phyloP scores from a whole-genome alignment of 2,329 filamentous ascomycete genomes.

The Hypoxylon sp. region DNA sequence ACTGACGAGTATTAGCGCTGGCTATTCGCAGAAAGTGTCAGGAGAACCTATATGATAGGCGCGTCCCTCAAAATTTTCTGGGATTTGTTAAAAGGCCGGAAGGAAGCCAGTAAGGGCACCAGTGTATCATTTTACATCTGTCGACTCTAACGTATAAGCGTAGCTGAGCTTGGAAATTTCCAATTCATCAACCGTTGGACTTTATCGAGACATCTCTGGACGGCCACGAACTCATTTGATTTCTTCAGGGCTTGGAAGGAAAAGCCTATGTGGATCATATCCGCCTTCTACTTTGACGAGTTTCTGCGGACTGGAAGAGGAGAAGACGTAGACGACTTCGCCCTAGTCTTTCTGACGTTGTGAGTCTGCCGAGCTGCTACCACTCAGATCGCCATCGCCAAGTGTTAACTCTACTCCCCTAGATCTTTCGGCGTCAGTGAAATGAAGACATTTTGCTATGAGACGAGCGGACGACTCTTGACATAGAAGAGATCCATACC shows the following conservation, averaged over 20 bases:
- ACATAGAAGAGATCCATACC: conserved; percentile 3
- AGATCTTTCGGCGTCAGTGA: conserved; percentile 47
- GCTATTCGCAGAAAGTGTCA: conserved; percentile 59
- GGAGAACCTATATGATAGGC: conserved; percentile 56
- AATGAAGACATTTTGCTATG: conserved; percentile 46
- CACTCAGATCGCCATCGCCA: background rate
- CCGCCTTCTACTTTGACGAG: conserved; percentile 41
- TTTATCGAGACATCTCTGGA: conserved; percentile 60
- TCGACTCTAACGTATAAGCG: background rate
- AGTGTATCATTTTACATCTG: background rate
- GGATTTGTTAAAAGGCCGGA: conserved; percentile 49
- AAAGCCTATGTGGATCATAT: conserved; percentile 45
- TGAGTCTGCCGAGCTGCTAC: conserved; percentile 18
- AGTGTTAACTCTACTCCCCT: conserved; percentile 4
- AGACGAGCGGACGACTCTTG: conserved; percentile 35
- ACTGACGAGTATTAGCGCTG: conserved; percentile 50
- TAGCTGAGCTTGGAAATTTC: conserved; percentile 41
- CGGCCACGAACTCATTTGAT: conserved; percentile 56
- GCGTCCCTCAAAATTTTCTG: conserved; percentile 53
- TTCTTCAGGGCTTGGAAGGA: conserved; percentile 59
- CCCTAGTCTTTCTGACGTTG: conserved; percentile 42
- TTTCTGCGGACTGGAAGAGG: conserved; percentile 42
- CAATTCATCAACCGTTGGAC: conserved; percentile 51
- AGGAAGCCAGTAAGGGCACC: conserved; percentile 42
- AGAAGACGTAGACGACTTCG: conserved; percentile 51